Evolutionary conservation across 805 yeast species (phyloP).

Genomic region (Nakazawaea molendinolei): DNA sequence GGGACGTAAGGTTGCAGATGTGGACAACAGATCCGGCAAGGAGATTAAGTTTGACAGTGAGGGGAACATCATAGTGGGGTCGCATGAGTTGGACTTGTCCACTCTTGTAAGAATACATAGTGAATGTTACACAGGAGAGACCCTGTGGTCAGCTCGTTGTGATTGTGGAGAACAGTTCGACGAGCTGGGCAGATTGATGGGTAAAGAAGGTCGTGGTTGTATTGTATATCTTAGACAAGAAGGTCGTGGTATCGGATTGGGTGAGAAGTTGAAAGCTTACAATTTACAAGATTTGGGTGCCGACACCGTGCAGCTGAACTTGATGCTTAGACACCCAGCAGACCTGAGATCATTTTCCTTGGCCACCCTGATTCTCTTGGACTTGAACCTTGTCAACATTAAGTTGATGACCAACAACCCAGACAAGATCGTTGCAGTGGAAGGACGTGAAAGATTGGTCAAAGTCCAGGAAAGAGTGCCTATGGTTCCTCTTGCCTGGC

Average conservation of each 20-base stretch:
- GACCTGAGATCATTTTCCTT: conserved; percentile 92
- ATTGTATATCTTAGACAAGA: conserved; percentile 95
- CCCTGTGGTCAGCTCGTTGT: conserved; percentile 98
- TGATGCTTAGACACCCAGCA: conserved; percentile 91
- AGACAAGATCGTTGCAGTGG: conserved; percentile 91
- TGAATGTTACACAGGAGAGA: conserved; percentile 98
- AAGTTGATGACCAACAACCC: conserved; percentile 90
- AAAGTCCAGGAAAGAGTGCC: conserved; percentile 86
- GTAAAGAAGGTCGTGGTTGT: conserved; percentile 81
- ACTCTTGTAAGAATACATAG: conserved; percentile 86
- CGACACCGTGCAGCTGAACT: conserved; percentile 95
- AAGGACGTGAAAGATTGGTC: conserved; percentile 70
- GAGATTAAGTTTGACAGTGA: conserved; percentile 32
- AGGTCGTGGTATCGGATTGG: conserved; percentile 98
- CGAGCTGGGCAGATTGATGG: conserved; percentile 94
- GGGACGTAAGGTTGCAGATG: conserved; percentile 69
- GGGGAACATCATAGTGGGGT: conserved; percentile 29
- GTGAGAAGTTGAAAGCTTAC: conserved; percentile 94
- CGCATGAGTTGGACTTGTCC: conserved; percentile 32
- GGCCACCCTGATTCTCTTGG: conserved; percentile 88
- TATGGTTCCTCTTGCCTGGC: conserved; percentile 96
- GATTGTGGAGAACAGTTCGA: conserved; percentile 99
- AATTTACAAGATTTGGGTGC: conserved; percentile 97
- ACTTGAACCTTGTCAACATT: conserved; percentile 67
- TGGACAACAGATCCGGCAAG: conserved; percentile 38